Evolutionary conservation across 2,329 filamentous ascomycete genomes (phyloP).

Genomic region (Colletotrichum costaricense): DNA sequence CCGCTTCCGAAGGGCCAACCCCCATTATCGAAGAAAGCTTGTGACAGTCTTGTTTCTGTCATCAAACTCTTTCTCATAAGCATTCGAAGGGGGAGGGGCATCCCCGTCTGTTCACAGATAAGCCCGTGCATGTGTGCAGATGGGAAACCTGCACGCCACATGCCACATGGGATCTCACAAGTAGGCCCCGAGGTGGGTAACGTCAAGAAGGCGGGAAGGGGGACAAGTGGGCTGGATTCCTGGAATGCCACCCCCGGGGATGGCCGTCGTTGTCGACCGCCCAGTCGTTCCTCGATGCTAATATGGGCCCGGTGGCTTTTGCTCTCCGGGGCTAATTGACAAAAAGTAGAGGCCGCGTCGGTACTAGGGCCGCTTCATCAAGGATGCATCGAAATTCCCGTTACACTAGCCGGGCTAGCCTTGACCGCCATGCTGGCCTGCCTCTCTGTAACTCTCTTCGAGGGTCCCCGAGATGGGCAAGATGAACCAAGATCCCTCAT

Average conservation of each 20-base stretch:
- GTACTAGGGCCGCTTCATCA: not conserved
- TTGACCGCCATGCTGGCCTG: conserved; percentile 16
- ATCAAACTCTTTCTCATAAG: conserved; percentile 18
- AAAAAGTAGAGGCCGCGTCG: conserved; percentile 1
- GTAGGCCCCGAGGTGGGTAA: not conserved
- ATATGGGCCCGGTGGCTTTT: not conserved
- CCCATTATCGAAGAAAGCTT: not conserved
- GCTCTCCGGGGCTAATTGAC: not conserved
- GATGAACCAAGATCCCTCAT: conserved; percentile 16
- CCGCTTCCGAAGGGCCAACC: not conserved
- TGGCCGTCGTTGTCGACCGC: not conserved
- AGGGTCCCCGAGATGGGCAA: conserved; percentile 3
- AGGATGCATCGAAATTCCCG: conserved; percentile 8
- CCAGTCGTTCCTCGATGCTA: not conserved
- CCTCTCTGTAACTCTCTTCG: not conserved
- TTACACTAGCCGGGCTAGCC: conserved; percentile 5
- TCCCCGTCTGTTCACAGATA: not conserved
- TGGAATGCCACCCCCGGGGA: conserved; percentile 3
- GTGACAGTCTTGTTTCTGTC: conserved; percentile 33
- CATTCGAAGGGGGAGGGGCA: not conserved
- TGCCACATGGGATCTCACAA: not conserved
- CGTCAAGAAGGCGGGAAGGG: not conserved
- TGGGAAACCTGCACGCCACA: conserved; percentile 6
- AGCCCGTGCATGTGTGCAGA: conserved; percentile 9
- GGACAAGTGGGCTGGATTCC: not conserved